Evolutionary conservation across 2,329 filamentous ascomycete species (phyloP), one percentile per base, ranked within the genome.

Genomic region (Monilinia polystroma): DNA sequence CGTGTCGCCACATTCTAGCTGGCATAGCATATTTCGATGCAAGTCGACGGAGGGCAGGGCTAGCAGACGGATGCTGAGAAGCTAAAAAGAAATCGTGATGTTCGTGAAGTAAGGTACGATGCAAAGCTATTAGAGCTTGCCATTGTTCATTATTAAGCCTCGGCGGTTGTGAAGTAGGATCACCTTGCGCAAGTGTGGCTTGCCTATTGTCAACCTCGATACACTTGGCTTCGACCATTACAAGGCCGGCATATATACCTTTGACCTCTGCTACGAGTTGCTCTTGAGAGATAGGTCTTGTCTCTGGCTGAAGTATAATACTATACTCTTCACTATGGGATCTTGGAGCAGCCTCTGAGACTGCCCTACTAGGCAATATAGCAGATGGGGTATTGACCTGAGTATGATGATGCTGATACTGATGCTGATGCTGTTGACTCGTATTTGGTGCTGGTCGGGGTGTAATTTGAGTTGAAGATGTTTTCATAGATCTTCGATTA

Each of bases 1-100:
- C 94, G 89, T 83, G 91, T 0, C 92, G 84, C 95, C 95, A 98
- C 91, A 98, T 95, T 0, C 94, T 82, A 0, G 91, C 92, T 0
- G 94, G 93, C 92, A 98, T 97, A 0, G 88, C 87, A 72, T 97
- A 97, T 69, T 95, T 95, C 0, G 84, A 84, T 0, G 93, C 89
- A 0, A 97, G 77, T 0, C 86, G 81, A 3, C 85, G 83, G 0
- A 98, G 76, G 0, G 88, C 86, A 0, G 83, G 82, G 32, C 84
- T 90, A 0, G 92, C 91, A 0, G 88, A 90, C 0, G 92, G 93
- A 74, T 98, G 93, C 71, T 97, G 93, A 0, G 87, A 91, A 0
- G 93, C 93, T 0, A 97, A 80, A 67, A 97, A 93, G 73, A 94
- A 94, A 69, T 94, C 91, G 67, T 93, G 90, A 67, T 94, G 90